Conservation (phyloP, 768 basidiomycete genomes). For the Calocybe indica region DNA sequence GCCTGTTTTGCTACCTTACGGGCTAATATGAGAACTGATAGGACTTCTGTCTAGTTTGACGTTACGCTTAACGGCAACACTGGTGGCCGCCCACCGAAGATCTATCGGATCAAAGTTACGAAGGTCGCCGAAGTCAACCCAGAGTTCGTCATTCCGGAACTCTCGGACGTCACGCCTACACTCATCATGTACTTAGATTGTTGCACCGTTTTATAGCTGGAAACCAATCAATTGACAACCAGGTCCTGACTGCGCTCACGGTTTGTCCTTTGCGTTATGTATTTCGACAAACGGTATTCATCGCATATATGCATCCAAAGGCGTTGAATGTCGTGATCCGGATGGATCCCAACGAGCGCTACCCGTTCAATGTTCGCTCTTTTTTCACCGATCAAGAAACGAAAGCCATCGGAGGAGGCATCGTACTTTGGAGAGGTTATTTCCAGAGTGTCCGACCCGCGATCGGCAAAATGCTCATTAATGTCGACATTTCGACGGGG, state of each 20-base stretch:
- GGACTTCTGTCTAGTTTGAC: slow-evolving; percentile 9
- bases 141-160: slow-evolving; percentile 14
- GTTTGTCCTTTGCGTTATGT: slow-evolving; percentile 23
- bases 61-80: slow-evolving; percentile 26
- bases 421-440: slow-evolving; percentile 74
- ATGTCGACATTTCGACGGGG: slow-evolving; percentile 74
- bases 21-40: not conserved
- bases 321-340: slow-evolving; percentile 72
- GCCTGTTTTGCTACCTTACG: slow-evolving; percentile 4
- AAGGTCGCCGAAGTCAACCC: slow-evolving; percentile 55
- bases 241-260: slow-evolving; percentile 54
- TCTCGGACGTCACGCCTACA: not conserved
- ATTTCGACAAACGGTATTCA: not conserved
- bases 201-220: slow-evolving; percentile 59
- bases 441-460: slow-evolving; percentile 76
- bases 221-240: slow-evolving; percentile 61
- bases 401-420: slow-evolving; percentile 49
- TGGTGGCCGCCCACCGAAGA: slow-evolving; percentile 33
- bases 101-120: slow-evolving; percentile 47
- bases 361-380: slow-evolving; percentile 69
- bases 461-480: slow-evolving; percentile 57
- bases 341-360: slow-evolving; percentile 63
- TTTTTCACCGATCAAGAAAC: slow-evolving; percentile 62
- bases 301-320: slow-evolving; percentile 22
- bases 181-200: slow-evolving; percentile 33